Base-by-base conservation (phyloP, 768 basidiomycete species). In the Russula emetica region DNA sequence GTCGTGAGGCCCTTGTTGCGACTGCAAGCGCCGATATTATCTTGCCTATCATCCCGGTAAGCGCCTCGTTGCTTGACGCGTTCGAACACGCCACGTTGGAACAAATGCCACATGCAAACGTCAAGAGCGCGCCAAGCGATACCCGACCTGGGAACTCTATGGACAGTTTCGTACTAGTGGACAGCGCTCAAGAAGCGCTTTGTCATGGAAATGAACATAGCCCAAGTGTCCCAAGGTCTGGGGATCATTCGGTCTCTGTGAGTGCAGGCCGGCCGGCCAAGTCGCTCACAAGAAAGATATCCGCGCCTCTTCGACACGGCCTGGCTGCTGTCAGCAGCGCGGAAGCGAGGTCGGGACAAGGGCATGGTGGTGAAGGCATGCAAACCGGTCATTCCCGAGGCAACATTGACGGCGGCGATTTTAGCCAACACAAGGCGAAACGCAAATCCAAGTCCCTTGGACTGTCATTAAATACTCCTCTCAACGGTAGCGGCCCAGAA, bases 251-350 rank as follows among this genome's bases (percentile, higher is more conserved):
- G 20, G 14, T 22, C n/a, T 5, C 56, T 6, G 18, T 9, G 16
- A 44, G 11, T 34, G 30, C 66, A 18, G 8, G 26, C 36, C 55
- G 50, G 49, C 50, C 55, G 14, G 44, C 56, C 55, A 61, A 51
- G 20, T 60, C 62, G 5, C 66, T 68, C 13, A 56, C 65, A 47
- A 67, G 67, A n/a, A 68, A 68, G 30, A 47, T 67, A 10, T 68
- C 67, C 4, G 51, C 58, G 18, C 61, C 45, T 47, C 45, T 68
- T 26, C 65, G 57, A n/a, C 61, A 58, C 20, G 63, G 63, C 24
- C 26, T 18, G 20, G 49, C 60, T 9, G n/a, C 54, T 18, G 49
- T 61, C 40, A 52, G 42, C 40, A 36, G 47, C 8, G 26, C 34
- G 2, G 53, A 45, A 18, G 38, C 53, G 8, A 54, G 28, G 32